Base-by-base conservation (phyloP, 2,329 filamentous ascomycete genomes). In the Talaromyces sp. region DNA sequence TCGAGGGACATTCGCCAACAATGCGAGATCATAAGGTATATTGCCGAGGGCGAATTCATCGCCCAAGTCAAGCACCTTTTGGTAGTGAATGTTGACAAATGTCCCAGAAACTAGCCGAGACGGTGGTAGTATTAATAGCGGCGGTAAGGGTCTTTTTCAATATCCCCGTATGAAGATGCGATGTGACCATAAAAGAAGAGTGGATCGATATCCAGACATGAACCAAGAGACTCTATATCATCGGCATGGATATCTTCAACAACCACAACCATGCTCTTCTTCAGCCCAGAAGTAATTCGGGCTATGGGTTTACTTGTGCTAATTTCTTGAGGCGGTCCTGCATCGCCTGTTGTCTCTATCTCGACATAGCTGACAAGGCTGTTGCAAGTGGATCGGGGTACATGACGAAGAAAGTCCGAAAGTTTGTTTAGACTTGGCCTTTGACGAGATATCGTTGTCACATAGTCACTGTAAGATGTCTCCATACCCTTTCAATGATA, bases 131-230 rank as follows among this genome's bases (percentile, higher is more conserved):
- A 27, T 15, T 17, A 54, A 33, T 31, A 54, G 27, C 49, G 49
- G 27, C n/a, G 49, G 31, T 31, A 17, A n/a, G 25, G 25, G n/a
- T 27, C 27, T n/a, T 33, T 54, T 35, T 54, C 49, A 54, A 54
- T 54, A 27, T 54, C 49, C 27, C 11, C 15, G 27, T 54, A 54
- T 5, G 27, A 54, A 31, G 49, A 33, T 54, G 27, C 27, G 27
- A 27, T 27, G 27, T 27, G 27, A 27, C 27, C 27, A 27, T 3
- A 49, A 41, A 62, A 50, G 22, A 62, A 62, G 41, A 62, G 43
- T n/a, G 60, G 60, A n/a, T 62, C 47, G 9, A 62, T 62, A 13
- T 39, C 35, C 33, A 62, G 60, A 31, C 47, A 52, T 17, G 49
- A 54, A 31, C 60, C 60, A 19, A 62, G 47, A 31, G n/a, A n/a